These are phyloP conservation scores for Mycena rebaudengoi DNA, from an alignment of 768 basidiomycete genomes.

Conservation along the genomic window DNA sequence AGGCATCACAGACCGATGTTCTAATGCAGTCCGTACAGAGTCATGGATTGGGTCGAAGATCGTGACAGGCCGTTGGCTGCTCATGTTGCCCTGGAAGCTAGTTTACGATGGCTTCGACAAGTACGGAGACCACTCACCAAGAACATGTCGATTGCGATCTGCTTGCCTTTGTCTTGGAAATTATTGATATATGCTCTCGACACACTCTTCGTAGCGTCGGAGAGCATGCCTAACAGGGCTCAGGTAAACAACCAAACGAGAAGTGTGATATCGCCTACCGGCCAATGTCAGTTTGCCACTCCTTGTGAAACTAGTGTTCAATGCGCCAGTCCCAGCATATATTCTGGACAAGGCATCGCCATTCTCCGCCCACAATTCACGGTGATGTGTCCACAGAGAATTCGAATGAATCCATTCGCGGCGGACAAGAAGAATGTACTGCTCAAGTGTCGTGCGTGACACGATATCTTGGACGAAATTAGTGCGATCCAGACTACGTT, in stretches of 20 bases:
- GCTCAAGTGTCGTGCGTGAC: constrained; percentile 81
- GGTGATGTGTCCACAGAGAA: constrained; percentile 85
- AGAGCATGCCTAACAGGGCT: constrained; percentile 75
- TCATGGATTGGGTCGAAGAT: constrained; percentile 96
- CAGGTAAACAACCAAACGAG: constrained; percentile 16
- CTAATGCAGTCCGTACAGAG: constrained; percentile 75
- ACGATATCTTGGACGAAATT: constrained; percentile 98
- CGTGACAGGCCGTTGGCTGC: constrained; percentile 84
- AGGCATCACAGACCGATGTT: constrained; percentile 59
- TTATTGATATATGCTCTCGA: constrained; percentile 98
- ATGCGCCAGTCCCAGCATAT: constrained; percentile 92
- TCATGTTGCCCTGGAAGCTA: constrained; percentile 89
- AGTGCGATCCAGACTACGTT: constrained; percentile 87
- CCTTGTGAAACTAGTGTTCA: constrained; percentile 96
- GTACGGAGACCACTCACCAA: constrained; percentile 60
- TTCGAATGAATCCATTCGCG: constrained; percentile 77
- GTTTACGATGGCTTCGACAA: constrained; percentile 7
- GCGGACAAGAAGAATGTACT: constrained; percentile 82
- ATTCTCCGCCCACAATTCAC: constrained; percentile 97
- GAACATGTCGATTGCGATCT: constrained; percentile 94
- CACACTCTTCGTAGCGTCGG: constrained; percentile 96
- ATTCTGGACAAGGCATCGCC: constrained; percentile 93
- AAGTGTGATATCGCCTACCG: constrained; percentile 50
- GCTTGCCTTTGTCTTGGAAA: constrained; percentile 95
- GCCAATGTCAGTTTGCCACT: constrained; percentile 94